Percentiles rank a stretch among this genome's conserved stretches.
phyloP scores from a whole-genome alignment of 176 grass and related monocot species.

The Oryza meridionalis region DNA sequence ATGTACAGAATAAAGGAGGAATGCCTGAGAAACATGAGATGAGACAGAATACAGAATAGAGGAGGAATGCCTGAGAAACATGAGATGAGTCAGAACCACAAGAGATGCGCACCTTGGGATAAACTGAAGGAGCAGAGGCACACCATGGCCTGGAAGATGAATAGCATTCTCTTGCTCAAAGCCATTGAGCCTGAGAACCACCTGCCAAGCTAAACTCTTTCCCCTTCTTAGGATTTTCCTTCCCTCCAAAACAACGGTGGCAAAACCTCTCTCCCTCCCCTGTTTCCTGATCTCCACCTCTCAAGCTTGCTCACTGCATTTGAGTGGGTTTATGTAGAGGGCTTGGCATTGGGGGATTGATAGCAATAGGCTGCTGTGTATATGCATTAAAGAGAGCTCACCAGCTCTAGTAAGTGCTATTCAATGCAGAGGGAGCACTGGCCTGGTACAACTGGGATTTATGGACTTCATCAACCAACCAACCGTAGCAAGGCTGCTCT shows the following conservation, averaged over 20 bases:
- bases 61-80: slow-evolving; percentile 3
- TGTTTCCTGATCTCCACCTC: slow-evolving; percentile 22
- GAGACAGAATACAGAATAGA: not conserved
- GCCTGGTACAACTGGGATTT: slow-evolving; percentile 55
- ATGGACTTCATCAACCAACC: slow-evolving; percentile 67
- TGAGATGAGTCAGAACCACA: not conserved
- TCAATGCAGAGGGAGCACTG: slow-evolving; percentile 48
- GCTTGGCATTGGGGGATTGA: not conserved
- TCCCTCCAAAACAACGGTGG: not conserved
- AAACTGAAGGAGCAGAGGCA: slow-evolving; percentile 46
- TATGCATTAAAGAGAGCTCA: slow-evolving; percentile 58
- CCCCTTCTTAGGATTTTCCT: not conserved
- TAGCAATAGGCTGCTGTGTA: slow-evolving; percentile 29
- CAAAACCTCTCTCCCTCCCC: slow-evolving; percentile 10
- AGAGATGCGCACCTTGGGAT: slow-evolving; percentile 38
- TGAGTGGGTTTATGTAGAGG: slow-evolving; percentile 45
- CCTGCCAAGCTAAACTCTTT: not conserved
- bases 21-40: not conserved
- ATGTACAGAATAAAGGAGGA: not conserved
- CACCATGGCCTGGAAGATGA: slow-evolving; percentile 40
- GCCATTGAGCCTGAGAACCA: slow-evolving; percentile 40
- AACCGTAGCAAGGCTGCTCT: slow-evolving; percentile 51
- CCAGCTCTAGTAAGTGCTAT: slow-evolving; percentile 47
- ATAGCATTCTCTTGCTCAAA: slow-evolving; percentile 5
- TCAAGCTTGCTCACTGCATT: slow-evolving; percentile 15